Percentiles rank a stretch among this genome's conserved stretches.
phyloP scores from a whole-genome alignment of 1,284 basidiomycete species.

The Apiotrichum domesticum region DNA sequence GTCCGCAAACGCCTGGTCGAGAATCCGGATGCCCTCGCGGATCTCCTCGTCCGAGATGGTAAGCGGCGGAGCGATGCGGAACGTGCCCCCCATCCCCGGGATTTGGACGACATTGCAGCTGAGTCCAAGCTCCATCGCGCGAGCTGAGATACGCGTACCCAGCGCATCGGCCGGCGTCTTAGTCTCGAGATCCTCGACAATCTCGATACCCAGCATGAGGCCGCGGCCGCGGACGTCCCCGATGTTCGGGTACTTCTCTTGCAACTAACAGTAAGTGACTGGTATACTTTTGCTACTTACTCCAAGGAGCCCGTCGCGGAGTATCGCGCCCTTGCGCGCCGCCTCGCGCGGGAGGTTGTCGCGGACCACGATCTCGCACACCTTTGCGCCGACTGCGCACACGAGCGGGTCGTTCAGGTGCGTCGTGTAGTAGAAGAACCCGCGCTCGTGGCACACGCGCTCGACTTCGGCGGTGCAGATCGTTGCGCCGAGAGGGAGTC shows the following conservation, averaged over 20 bases:
- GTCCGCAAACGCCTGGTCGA: conserved; percentile 52
- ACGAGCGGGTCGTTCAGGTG: conserved; percentile 34
- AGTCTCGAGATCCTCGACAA: conserved; percentile 51
- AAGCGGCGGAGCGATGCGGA: conserved; percentile 58
- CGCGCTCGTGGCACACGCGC: conserved; percentile 43
- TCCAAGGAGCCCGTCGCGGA: conserved; percentile 49
- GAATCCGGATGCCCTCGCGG: conserved; percentile 54
- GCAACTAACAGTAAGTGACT: conserved; percentile 28
- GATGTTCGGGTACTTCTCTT: conserved; percentile 52
- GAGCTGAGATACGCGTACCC: conserved; percentile 47
- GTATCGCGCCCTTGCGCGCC: conserved; percentile 41
- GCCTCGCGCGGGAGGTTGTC: conserved; percentile 26
- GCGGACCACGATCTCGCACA: conserved; percentile 61
- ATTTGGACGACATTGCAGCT: conserved; percentile 50
- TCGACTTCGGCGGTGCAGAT: conserved; percentile 61
- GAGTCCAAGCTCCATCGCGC: conserved; percentile 73
- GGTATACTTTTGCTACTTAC: neutral
- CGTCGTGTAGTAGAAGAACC: conserved; percentile 34
- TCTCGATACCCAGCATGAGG: conserved; percentile 75
- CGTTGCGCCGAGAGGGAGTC: conserved; percentile 82
- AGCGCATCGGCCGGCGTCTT: conserved; percentile 40
- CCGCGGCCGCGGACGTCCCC: conserved; percentile 72
- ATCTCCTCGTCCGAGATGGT: conserved; percentile 59
- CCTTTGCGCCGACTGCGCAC: conserved; percentile 56
- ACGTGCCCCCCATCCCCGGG: conserved; percentile 51